Base-by-base conservation (phyloP, 495 filamentous ascomycete genomes). In the Penicillium daleae region DNA sequence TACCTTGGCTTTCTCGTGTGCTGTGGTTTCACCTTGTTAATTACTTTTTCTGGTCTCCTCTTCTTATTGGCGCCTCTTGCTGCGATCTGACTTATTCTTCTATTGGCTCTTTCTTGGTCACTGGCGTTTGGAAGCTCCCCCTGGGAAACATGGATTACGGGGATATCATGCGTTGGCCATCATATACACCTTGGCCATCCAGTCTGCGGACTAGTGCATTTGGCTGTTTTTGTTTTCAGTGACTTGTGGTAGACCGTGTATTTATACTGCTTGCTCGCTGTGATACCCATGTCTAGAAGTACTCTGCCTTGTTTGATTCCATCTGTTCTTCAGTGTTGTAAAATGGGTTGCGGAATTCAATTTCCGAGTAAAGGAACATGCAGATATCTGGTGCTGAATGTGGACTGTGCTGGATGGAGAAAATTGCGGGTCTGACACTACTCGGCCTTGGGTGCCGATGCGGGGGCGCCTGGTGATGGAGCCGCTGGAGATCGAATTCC, bases 181-280 rank as follows among this genome's bases (percentile, higher is more conserved):
- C 21, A 19, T 24, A 46, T 46, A 24, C 42, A 46, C 24, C 12
- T 24, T 24, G 42, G 42, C 21, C 21, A 46, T 46, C 21, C 17
- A 24, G 42, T 24, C 21, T 10, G 8, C n/a, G 51, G 19, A 13
- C 32, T 37, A 35, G 29, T 54, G 29, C 51, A 33, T 50, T 24
- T 33, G 42, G 27, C n/a, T 51, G 29, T 49, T 59, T 56, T 59
- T 62, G 50, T 46, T 62, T 67, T 67, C 62, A 61, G 58, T 58
- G 60, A 65, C 68, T 60, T 53, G 60, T 63, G 65, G 69, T 72
- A 72, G 64, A 72, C 65, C 54, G 37, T 62, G 69, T 68, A 68
- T 67, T 60, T 70, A 62, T 72, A 70, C 70, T 72, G 65, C 67
- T 68, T 66, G 63, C 63, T 67, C 60, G 67, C 67, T 72, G 67